These are phyloP conservation scores for Aspergillus glaucus DNA, from an alignment of 2,329 filamentous ascomycete species.

Conservation along the genomic window DNA sequence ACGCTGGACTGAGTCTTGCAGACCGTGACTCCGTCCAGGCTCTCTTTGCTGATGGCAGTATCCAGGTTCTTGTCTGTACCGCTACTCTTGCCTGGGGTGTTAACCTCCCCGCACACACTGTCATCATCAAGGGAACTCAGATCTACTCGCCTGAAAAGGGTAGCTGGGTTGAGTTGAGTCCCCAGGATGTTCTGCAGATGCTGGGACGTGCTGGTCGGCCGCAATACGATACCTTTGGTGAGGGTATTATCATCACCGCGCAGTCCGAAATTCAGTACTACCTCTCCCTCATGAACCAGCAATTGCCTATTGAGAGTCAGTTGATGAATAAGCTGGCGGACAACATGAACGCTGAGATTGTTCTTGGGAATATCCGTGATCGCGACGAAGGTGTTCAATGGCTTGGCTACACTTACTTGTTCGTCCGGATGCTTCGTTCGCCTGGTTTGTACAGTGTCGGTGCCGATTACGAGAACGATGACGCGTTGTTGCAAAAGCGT, in stretches of 20 bases:
- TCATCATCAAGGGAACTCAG: constrained; percentile 98
- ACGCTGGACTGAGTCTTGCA: constrained; percentile 92
- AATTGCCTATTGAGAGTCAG: constrained; percentile 95
- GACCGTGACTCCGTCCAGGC: constrained; percentile 94
- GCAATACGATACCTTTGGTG: constrained; percentile 95
- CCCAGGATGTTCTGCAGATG: constrained; percentile 98
- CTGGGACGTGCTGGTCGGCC: constrained; percentile 92
- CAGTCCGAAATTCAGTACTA: constrained; percentile 96
- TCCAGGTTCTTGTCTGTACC: constrained; percentile 94
- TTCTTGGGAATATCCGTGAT: constrained; percentile 83
- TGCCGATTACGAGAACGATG: constrained; percentile 89
- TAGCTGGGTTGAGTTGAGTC: constrained; percentile 95
- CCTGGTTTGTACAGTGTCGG: constrained; percentile 94
- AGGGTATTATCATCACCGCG: constrained; percentile 97
- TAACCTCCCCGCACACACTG: constrained; percentile 93
- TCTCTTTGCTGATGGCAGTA: constrained; percentile 81
- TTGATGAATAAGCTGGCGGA: constrained; percentile 88
- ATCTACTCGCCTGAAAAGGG: constrained; percentile 98
- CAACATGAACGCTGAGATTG: constrained; percentile 93
- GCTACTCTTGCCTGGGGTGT: constrained; percentile 99
- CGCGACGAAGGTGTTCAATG: constrained; percentile 98
- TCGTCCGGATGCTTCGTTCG: constrained; percentile 93
- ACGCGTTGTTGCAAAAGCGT: constrained; percentile 85
- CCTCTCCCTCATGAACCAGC: constrained; percentile 90
- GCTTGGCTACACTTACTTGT: constrained; percentile 97